Evolutionary conservation across 768 basidiomycete species (phyloP).

Genomic region (Leccinellum albellum): DNA sequence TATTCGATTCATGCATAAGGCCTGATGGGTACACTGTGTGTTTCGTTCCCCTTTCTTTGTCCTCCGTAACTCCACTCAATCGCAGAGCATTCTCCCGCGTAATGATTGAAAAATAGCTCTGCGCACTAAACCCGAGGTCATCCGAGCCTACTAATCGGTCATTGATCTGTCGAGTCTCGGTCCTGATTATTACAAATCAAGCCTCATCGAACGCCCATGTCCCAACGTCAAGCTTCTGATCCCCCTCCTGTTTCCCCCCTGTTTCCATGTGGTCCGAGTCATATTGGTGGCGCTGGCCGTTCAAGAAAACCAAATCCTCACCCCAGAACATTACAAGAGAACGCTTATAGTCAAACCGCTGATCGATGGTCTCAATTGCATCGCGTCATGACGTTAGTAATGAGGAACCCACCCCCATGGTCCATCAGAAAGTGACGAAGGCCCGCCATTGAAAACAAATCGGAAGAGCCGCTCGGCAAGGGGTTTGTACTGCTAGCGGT

Average conservation of each 20-base stretch:
- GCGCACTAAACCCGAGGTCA: neutral
- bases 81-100: neutral
- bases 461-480: constrained; percentile 4
- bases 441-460: constrained; percentile 1
- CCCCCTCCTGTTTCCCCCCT: neutral
- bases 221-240: neutral
- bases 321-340: neutral
- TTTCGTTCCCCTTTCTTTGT: neutral
- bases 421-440: constrained; percentile 20
- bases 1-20: too few species aligned
- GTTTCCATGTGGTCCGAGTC: neutral
- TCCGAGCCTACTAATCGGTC: neutral
- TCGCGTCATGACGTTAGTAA: constrained; percentile 5
- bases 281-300: neutral
- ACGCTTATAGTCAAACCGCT: neutral
- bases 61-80: neutral
- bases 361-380: constrained; percentile 1
- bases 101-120: neutral
- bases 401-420: neutral
- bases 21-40: too few species aligned
- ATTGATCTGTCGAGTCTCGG: neutral
- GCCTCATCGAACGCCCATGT: neutral
- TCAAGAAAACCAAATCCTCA: neutral
- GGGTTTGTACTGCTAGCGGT: neutral
- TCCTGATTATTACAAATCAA: neutral